Evolutionary conservation across 2,329 filamentous ascomycete species (phyloP), one percentile per base, ranked within the genome.

Genomic region (Fusarium citri): DNA sequence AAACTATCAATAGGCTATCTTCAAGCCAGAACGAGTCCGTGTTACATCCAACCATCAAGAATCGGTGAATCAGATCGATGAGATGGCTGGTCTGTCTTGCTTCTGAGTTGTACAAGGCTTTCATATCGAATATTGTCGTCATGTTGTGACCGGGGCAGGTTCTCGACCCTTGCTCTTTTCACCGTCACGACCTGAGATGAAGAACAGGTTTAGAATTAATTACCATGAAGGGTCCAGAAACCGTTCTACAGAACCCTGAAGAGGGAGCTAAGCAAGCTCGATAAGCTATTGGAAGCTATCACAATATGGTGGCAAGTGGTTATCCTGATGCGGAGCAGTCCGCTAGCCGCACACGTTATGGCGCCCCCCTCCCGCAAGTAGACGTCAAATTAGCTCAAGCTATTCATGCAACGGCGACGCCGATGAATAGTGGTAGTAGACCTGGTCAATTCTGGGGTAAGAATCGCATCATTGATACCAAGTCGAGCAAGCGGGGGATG

Each of bases 361-460:
- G 56, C 37, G 46, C 57, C 23, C 31, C 12, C 16, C 20, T 20
- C n/a, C 23, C 22, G 37, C 18, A 46, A 65, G 40, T 43, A 20
- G 31, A 42, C 45, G 20, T 37, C n/a, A 49, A 43, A 66, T 53
- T 54, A 66, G 34, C 37, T 55, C 45, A 16, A 66, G 43, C 28
- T 67, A 62, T 56, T 42, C 41, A 57, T 34, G 31, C 45, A 65
- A 31, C 53, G 61, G 66, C 34, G 50, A 63, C 41, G 40, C 66
- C 66, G 66, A 63, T 28, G 31, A 30, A 37, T 23, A 55, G 41
- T 28, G 18, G 30, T 26, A 20, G 18, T 15, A 62, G 47, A n/a
- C 20, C 41, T 42, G 50, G 31, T 57, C 28, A n/a, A 34, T 59
- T 61, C 34, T 41, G 40, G 55, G 43, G 37, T 23, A 64, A 41